These are phyloP conservation scores for Juncus inflexus DNA, from an alignment of 176 grass and related monocot species.

Conservation along the genomic window DNA sequence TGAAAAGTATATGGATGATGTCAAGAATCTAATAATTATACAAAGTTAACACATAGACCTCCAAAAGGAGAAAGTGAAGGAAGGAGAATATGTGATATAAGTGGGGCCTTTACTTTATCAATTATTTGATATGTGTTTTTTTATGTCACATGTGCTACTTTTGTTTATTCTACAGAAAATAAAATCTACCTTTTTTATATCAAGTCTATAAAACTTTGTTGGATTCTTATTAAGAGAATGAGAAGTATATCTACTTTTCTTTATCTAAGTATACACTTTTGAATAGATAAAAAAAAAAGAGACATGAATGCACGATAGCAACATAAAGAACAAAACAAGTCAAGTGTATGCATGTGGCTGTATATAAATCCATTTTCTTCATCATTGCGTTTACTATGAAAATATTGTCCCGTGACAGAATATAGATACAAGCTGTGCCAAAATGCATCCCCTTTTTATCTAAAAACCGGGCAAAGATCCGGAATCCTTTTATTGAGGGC, in stretches of 20 bases:
- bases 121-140: conserved; percentile 27
- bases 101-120: conserved; percentile 14
- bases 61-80: conserved; percentile 2
- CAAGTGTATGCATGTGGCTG: too few species aligned
- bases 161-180: neutral
- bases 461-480: neutral
- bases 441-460: conserved; percentile 9
- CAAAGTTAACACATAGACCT: neutral
- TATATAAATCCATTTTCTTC: too few species aligned
- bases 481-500: conserved; percentile 14
- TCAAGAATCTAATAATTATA: conserved; percentile 7
- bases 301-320: too few species aligned
- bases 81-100: conserved; percentile 8
- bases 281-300: too few species aligned
- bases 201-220: too few species aligned
- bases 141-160: conserved; percentile 27
- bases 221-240: too few species aligned
- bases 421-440: neutral
- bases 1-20: conserved; percentile 1
- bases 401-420: too few species aligned
- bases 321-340: too few species aligned
- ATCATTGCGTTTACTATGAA: too few species aligned
- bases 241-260: too few species aligned
- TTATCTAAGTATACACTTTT: too few species aligned
- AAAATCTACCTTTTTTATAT: neutral